Evolutionary conservation across 169 alveolate genomes (phyloP), one percentile per base, ranked within the genome.

Genomic region (Hepatocystis sp.): DNA sequence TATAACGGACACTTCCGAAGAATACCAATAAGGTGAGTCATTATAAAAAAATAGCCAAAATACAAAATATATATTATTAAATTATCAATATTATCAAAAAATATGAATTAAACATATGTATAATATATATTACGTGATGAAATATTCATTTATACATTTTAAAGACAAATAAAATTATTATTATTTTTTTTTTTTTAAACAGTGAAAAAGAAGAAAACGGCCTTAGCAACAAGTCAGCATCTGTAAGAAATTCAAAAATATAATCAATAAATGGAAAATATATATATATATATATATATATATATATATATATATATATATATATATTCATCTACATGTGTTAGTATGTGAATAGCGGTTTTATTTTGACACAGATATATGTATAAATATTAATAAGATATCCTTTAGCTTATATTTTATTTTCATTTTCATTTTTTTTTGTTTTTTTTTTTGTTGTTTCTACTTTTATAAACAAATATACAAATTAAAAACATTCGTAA

Each of bases 1-100:
- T 68, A 68, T 49, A 68, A 68, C 36, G 86, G 86, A 2, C 86
- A 68, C 34, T 68, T 68, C 60, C 86, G 86, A 13, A 68, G 86
- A 60, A 19, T 68, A 58, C 68, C 86, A 32, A 27, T 61, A 42
- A 47, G 86, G 86, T 68, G 68, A 25, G 46, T 19, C 36, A 55
- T 46, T 25, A 27, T 19, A 17, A 52, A 5, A 8, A n/a, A 39
- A 10, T 5, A 21, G 11, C 42, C 42, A 3, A 10, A 52, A 15
- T 52, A 30, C 42, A 15, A 21, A 30, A 23, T 30, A 52, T 8
- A 11, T 8, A 0, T 23, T 49, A 7, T n/a, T n/a, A n/a, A n/a
- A n/a, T n/a, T n/a, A n/a, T n/a, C n/a, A n/a, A n/a, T n/a, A n/a
- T n/a, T n/a, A n/a, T n/a, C n/a, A n/a, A n/a, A n/a, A n/a, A n/a